These are phyloP conservation scores for Ceratocystis lukuohia DNA, from an alignment of 2,329 filamentous ascomycete species.

Conservation along the genomic window DNA sequence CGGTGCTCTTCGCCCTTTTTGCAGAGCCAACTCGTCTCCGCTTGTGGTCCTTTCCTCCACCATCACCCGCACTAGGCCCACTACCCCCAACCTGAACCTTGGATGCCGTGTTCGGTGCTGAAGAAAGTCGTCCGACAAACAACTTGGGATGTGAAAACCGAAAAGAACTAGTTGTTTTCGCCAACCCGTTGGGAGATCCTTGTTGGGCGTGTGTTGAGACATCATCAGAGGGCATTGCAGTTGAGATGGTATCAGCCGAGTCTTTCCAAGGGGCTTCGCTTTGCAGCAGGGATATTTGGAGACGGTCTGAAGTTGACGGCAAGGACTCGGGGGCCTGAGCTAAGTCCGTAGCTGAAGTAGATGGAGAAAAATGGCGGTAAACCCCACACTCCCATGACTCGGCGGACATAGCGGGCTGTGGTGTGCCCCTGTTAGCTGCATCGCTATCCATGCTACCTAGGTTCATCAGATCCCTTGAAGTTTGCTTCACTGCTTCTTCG, in stretches of 20 bases:
- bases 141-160: conserved; percentile 14
- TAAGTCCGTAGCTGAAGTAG: not conserved
- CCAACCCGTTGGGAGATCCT: not conserved
- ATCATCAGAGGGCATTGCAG: not conserved
- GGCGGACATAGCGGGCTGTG: not conserved
- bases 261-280: not conserved
- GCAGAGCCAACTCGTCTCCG: not conserved
- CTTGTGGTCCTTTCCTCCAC: conserved; percentile 1
- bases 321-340: not conserved
- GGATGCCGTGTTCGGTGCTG: not conserved
- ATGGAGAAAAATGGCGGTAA: not conserved
- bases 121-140: conserved; percentile 13
- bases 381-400: not conserved
- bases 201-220: not conserved
- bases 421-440: conserved; percentile 7
- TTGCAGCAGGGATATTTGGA: not conserved
- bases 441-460: not conserved
- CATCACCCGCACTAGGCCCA: not conserved
- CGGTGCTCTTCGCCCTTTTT: conserved; percentile 4
- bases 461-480: not conserved
- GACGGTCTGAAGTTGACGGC: not conserved
- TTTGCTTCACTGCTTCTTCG: conserved; percentile 9
- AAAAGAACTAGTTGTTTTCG: not conserved
- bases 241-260: not conserved
- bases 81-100: not conserved